Conservation (phyloP, 345 rosid species). For the Euphorbia tirucalli region DNA sequence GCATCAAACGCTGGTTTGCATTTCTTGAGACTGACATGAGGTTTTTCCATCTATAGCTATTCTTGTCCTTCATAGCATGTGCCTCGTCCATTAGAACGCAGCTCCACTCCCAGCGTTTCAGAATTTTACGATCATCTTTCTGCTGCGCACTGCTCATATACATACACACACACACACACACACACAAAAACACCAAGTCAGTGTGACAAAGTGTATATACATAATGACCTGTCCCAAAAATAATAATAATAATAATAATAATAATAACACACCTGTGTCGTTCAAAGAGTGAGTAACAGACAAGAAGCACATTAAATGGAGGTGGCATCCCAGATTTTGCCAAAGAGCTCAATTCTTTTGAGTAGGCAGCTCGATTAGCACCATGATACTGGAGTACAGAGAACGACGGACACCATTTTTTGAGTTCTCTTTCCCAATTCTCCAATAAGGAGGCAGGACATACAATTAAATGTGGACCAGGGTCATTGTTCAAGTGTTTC, state of each 20-base stretch:
- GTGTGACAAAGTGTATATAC: slow-evolving; percentile 4
- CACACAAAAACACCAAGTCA: slow-evolving; percentile 8
- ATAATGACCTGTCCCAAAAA: slow-evolving; percentile 16
- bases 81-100: slow-evolving; percentile 99
- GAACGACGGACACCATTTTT: slow-evolving; percentile 98
- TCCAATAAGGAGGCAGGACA: slow-evolving; percentile 98
- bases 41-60: slow-evolving; percentile 96
- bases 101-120: slow-evolving; percentile 96
- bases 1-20: slow-evolving; percentile 94
- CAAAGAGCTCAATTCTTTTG: slow-evolving; percentile 72
- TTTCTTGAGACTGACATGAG: slow-evolving; percentile 84
- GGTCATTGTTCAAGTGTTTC: slow-evolving; percentile 71
- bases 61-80: slow-evolving; percentile 94
- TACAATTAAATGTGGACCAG: slow-evolving; percentile 94
- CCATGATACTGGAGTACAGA: slow-evolving; percentile 88
- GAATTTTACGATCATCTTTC: slow-evolving; percentile 89
- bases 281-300: slow-evolving; percentile 94
- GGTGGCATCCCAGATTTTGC: slow-evolving; percentile 84
- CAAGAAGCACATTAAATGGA: slow-evolving; percentile 89
- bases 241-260: too few relatives aligned
- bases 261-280: slow-evolving; percentile 65
- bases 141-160: slow-evolving; percentile 73
- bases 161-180: too few relatives aligned
- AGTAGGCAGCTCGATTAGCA: slow-evolving; percentile 66
- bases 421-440: slow-evolving; percentile 97